Evolutionary conservation across 2,329 filamentous ascomycete species (phyloP).

Genomic region (Xylariaceae sp.): DNA sequence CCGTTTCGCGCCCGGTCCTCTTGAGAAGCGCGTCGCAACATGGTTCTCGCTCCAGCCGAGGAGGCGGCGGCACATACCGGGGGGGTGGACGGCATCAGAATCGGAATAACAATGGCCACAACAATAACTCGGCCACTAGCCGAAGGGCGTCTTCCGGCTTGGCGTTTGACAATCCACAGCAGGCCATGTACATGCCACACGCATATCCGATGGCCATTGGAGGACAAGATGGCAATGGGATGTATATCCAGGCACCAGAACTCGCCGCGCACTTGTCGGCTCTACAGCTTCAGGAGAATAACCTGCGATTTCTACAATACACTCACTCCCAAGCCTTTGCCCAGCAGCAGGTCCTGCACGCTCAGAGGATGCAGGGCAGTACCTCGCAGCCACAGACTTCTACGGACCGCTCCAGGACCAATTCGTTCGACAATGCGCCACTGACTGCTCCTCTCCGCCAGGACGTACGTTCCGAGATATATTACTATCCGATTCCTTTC

Average conservation of each 20-base stretch:
- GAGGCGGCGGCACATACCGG: conserved; percentile 38
- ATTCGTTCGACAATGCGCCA: conserved; percentile 58
- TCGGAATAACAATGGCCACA: conserved; percentile 36
- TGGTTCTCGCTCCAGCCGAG: conserved; percentile 41
- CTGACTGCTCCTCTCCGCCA: conserved; percentile 52
- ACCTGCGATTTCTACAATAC: conserved; percentile 41
- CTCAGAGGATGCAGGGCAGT: conserved; percentile 37
- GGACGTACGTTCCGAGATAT: conserved; percentile 53
- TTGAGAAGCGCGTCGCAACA: conserved; percentile 57
- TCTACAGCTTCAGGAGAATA: conserved; percentile 42
- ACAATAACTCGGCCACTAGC: conserved; percentile 27
- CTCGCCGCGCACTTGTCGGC: conserved; percentile 40
- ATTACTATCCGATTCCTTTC: conserved; percentile 42
- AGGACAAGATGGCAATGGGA: conserved; percentile 41
- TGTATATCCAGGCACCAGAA: conserved; percentile 42
- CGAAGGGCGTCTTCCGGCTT: conserved; percentile 50
- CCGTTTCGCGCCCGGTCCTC: conserved; percentile 50
- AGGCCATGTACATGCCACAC: conserved; percentile 35
- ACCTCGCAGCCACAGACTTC: conserved; percentile 33
- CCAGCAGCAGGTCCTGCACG: conserved; percentile 40
- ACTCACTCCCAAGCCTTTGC: conserved; percentile 41
- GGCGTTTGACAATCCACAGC: conserved; percentile 42
- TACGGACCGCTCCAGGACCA: conserved; percentile 52
- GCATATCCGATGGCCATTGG: conserved; percentile 37
- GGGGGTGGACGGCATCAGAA: conserved; percentile 42